Evolutionary conservation across 2,329 filamentous ascomycete species (phyloP).

Genomic region (Phyllosticta citriasiana): DNA sequence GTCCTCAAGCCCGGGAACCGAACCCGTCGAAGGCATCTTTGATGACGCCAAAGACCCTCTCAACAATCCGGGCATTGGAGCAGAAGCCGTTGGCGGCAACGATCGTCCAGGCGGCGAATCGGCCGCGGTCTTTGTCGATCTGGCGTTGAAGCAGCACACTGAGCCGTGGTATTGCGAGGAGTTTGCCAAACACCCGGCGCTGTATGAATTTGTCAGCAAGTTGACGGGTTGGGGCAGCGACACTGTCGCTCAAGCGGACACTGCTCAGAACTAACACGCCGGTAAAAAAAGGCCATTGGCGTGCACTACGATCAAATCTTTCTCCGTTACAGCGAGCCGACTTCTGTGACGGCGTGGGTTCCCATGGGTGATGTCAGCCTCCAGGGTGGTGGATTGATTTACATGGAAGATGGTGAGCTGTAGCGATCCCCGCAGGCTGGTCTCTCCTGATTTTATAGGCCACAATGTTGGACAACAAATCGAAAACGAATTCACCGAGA

Average conservation of each 20-base stretch:
- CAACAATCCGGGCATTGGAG: constrained; percentile 45
- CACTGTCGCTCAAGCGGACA: constrained; percentile 40
- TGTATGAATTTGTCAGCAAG: constrained; percentile 40
- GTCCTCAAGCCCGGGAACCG: constrained; percentile 44
- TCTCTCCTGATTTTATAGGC: constrained; percentile 1
- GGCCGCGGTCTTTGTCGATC: constrained; percentile 37
- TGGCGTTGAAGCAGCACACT: constrained; percentile 45
- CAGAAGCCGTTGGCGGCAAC: constrained; percentile 30
- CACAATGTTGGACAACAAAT: constrained; percentile 26
- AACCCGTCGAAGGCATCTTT: constrained; percentile 46
- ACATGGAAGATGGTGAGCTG: constrained; percentile 27
- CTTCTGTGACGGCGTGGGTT: constrained; percentile 25
- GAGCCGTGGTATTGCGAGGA: constrained; percentile 24
- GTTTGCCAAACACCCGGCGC: constrained; percentile 43
- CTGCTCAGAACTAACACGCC: constrained; percentile 49
- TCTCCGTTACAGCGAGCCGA: constrained; percentile 28
- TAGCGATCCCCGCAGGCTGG: not conserved
- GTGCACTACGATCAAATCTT: constrained; percentile 36
- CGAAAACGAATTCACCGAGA: constrained; percentile 30
- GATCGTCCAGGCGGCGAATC: constrained; percentile 27
- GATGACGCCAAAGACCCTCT: constrained; percentile 32
- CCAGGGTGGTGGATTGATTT: constrained; percentile 33
- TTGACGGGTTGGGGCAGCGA: constrained; percentile 46
- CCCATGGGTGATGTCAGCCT: constrained; percentile 29
- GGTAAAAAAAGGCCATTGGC: constrained; percentile 31